Percentiles rank a stretch among this genome's conserved stretches.
Conservation (phyloP, 805 yeast species). For the Ogataea polymorpha region DNA sequence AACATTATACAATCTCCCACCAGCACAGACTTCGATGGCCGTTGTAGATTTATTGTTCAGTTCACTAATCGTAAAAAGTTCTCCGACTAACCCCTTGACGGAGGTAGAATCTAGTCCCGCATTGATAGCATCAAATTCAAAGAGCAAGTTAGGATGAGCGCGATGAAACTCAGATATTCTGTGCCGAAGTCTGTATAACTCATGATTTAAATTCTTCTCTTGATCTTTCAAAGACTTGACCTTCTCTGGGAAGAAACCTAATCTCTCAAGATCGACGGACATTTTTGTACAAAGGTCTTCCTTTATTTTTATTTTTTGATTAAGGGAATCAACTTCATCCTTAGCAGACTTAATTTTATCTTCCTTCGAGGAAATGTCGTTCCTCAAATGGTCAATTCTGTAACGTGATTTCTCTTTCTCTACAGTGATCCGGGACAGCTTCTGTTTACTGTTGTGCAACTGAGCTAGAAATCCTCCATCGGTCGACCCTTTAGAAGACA, state of each 20-base stretch:
- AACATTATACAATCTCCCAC: slow-evolving; percentile 83
- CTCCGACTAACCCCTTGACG: slow-evolving; percentile 89
- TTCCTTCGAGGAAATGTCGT: slow-evolving; percentile 45
- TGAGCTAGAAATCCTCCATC: slow-evolving; percentile 79
- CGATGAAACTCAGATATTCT: slow-evolving; percentile 58
- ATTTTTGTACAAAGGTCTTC: slow-evolving; percentile 34
- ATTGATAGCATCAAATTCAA: slow-evolving; percentile 64
- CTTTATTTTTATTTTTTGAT: not conserved
- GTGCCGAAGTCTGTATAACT: slow-evolving; percentile 41
- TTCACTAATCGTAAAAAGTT: slow-evolving; percentile 64
- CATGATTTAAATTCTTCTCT: slow-evolving; percentile 42
- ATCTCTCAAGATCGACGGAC: slow-evolving; percentile 40
- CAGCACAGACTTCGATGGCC: slow-evolving; percentile 93
- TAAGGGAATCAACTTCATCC: slow-evolving; percentile 40
- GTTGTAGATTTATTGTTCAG: slow-evolving; percentile 58
- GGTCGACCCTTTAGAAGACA: slow-evolving; percentile 75
- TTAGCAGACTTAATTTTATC: slow-evolving; percentile 54
- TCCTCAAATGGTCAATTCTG: slow-evolving; percentile 53
- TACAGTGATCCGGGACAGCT: slow-evolving; percentile 51
- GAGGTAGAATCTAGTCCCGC: slow-evolving; percentile 55
- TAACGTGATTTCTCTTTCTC: slow-evolving; percentile 56
- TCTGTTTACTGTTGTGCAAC: slow-evolving; percentile 57
- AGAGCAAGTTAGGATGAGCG: slow-evolving; percentile 69
- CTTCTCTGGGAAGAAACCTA: slow-evolving; percentile 54
- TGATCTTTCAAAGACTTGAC: slow-evolving; percentile 43